Conservation (phyloP, 2,329 filamentous ascomycete species). For the Alternaria triticina region DNA sequence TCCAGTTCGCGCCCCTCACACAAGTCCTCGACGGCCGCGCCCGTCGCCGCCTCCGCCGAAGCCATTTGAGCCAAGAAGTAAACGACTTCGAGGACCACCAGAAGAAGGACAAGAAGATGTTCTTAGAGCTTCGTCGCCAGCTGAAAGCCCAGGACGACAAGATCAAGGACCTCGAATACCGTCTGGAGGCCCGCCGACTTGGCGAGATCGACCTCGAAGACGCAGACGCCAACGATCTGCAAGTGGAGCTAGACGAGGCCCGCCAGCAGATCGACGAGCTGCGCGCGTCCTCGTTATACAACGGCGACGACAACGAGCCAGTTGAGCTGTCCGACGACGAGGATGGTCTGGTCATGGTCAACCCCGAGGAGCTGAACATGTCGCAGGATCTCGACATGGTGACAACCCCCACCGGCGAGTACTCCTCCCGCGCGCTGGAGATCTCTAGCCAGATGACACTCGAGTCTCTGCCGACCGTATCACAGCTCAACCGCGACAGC, state of each 20-base stretch:
- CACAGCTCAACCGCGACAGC: slow-evolving; percentile 36
- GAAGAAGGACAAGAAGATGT: slow-evolving; percentile 46
- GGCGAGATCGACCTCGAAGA: slow-evolving; percentile 49
- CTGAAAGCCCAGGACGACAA: slow-evolving; percentile 46
- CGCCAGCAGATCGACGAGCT: slow-evolving; percentile 46
- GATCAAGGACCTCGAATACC: slow-evolving; percentile 46
- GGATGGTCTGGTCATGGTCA: slow-evolving; percentile 40
- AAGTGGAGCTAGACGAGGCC: slow-evolving; percentile 43
- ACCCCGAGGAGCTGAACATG: slow-evolving; percentile 42
- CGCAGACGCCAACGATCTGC: slow-evolving; percentile 41
- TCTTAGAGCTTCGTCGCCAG: slow-evolving; percentile 46
- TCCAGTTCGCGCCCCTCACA: slow-evolving; percentile 46
- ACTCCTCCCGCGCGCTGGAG: slow-evolving; percentile 35
- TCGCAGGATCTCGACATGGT: slow-evolving; percentile 39
- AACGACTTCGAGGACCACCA: slow-evolving; percentile 48
- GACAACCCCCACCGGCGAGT: slow-evolving; percentile 34
- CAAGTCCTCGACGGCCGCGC: slow-evolving; percentile 42
- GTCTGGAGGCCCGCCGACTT: slow-evolving; percentile 44
- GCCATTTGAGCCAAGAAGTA: slow-evolving; percentile 51
- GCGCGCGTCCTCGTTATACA: slow-evolving; percentile 40
- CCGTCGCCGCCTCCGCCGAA: slow-evolving; percentile 49
- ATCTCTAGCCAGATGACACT: slow-evolving; percentile 40
- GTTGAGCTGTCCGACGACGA: slow-evolving; percentile 36
- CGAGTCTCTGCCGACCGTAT: slow-evolving; percentile 30
- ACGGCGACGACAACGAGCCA: slow-evolving; percentile 30